A percentile compares a stretch with the other conserved stretches of the same genome.
Conservation (phyloP, 306 rosid genomes). For the Trifolium repens region DNA sequence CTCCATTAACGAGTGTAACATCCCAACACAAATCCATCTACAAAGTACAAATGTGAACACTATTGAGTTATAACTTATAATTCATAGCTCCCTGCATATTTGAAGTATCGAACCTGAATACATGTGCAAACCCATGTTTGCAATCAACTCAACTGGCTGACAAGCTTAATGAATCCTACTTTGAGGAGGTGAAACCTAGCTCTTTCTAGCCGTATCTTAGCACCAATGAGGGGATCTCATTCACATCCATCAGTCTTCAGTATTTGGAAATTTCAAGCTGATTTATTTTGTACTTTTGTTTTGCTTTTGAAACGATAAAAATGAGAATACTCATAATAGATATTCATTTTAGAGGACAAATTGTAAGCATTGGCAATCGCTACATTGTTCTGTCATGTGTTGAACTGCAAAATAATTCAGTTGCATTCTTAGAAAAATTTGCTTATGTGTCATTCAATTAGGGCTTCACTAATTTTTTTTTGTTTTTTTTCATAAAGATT, state of each 20-base stretch:
- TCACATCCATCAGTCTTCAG: background rate
- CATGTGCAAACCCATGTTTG: background rate
- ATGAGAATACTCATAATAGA: background rate
- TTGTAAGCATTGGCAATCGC: slow-evolving; percentile 1
- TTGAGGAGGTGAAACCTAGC: background rate
- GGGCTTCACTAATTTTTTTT: no score
- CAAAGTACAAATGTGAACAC: background rate
- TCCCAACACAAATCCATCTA: background rate
- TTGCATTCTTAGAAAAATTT: no score
- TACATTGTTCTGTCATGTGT: background rate
- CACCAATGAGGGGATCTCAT: background rate
- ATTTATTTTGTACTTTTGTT: slow-evolving; percentile 3
- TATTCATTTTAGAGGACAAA: slow-evolving; percentile 7
- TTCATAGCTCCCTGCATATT: background rate
- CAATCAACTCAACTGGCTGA: background rate
- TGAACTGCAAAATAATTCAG: slow-evolving; percentile 11
- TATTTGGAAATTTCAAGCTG: slow-evolving; percentile 31
- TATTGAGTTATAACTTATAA: background rate
- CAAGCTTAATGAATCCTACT: background rate
- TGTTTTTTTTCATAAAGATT: no score
- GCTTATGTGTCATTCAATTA: no score
- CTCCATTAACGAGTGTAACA: background rate
- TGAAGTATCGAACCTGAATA: background rate
- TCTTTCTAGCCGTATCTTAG: background rate
- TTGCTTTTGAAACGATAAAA: background rate